phyloP scores from a whole-genome alignment of 371 early-diverging fungal genomes.

The Mucor circinelloides region DNA sequence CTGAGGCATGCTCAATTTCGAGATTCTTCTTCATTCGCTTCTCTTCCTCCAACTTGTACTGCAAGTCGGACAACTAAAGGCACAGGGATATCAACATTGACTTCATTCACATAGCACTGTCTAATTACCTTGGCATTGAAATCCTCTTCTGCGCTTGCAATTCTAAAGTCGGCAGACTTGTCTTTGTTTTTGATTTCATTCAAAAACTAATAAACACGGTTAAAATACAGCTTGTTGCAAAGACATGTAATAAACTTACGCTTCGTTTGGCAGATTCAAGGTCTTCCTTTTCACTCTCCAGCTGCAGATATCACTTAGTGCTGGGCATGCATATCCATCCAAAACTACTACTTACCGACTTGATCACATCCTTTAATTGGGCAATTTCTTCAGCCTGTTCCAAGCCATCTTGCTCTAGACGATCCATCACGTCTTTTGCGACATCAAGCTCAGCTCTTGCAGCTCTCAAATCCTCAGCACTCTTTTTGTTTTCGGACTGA shows the following conservation, averaged over 20 bases:
- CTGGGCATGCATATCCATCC: not conserved
- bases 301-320: not conserved
- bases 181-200: constrained; percentile 52
- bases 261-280: constrained; percentile 41
- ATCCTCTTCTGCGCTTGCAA: constrained; percentile 48
- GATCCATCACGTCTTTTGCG: constrained; percentile 2
- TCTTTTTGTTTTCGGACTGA: not conserved
- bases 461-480: not conserved
- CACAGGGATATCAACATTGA: not conserved
- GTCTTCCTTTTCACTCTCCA: constrained; percentile 34
- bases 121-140: constrained; percentile 33
- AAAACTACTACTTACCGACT: not conserved
- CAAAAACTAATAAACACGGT: constrained; percentile 28
- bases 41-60: constrained; percentile 26
- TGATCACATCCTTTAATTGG: constrained; percentile 4
- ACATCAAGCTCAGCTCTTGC: not conserved
- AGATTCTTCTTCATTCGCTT: constrained; percentile 15
- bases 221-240: not conserved
- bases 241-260: constrained; percentile 17
- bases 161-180: constrained; percentile 47
- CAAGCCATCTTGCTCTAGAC: constrained; percentile 5
- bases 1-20: constrained; percentile 14
- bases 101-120: not conserved
- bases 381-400: constrained; percentile 6
- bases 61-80: constrained; percentile 23